phyloP scores from a whole-genome alignment of 176 grass and related monocot genomes.

The Bromus sterilis region DNA sequence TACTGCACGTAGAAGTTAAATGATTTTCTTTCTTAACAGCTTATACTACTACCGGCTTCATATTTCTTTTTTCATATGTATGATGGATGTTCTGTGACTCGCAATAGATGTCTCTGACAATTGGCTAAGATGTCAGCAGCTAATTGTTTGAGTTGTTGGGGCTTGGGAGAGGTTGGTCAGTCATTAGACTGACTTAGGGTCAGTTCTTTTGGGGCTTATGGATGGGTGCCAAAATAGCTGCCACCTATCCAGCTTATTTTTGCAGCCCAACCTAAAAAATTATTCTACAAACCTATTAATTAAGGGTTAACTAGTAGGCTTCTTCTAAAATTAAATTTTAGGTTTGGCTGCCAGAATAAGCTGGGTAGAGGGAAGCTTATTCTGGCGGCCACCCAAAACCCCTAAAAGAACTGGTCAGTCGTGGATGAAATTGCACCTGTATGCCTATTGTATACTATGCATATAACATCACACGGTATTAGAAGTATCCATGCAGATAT shows the following conservation, averaged over 20 bases:
- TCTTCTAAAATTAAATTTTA: too few species aligned
- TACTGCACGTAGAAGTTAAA: background rate
- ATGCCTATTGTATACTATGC: background rate
- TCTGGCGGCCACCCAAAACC: too few species aligned
- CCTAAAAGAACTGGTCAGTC: too few species aligned
- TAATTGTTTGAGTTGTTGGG: background rate
- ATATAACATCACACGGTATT: background rate
- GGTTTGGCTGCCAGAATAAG: too few species aligned
- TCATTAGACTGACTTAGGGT: background rate
- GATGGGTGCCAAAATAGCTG: too few species aligned
- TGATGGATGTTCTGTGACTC: background rate
- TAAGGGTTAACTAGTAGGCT: too few species aligned
- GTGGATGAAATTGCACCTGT: background rate
- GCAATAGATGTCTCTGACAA: background rate
- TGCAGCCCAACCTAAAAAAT: too few species aligned
- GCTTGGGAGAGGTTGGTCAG: background rate
- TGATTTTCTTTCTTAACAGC: background rate
- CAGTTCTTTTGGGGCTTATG: too few species aligned
- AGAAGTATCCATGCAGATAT: background rate
- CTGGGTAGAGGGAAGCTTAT: too few species aligned
- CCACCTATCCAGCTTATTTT: too few species aligned
- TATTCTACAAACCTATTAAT: too few species aligned
- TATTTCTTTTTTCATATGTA: background rate
- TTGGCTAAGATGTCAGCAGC: background rate
- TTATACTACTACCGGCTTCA: background rate